These are phyloP conservation scores for Didymella arachidicola DNA, from an alignment of 2,329 filamentous ascomycete genomes.

Conservation along the genomic window DNA sequence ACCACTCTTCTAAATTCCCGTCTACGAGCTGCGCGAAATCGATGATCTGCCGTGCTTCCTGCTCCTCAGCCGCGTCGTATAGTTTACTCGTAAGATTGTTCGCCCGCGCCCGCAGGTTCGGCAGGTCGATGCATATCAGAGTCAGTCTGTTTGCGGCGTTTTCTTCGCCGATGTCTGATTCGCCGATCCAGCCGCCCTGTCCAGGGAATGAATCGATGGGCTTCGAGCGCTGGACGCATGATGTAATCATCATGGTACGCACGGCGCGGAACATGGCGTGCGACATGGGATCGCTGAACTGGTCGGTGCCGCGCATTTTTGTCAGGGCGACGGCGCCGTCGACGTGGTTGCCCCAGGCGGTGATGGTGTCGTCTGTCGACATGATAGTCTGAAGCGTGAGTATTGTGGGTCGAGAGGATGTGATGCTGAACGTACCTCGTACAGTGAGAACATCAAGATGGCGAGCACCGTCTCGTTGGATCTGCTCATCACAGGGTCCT, in stretches of 20 bases:
- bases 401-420: background rate
- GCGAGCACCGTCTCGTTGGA: slow-evolving; percentile 52
- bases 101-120: slow-evolving; percentile 48
- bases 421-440: slow-evolving; percentile 47
- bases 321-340: slow-evolving; percentile 52
- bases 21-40: slow-evolving; percentile 49
- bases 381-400: slow-evolving; percentile 44
- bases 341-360: slow-evolving; percentile 52
- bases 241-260: slow-evolving; percentile 53
- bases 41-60: slow-evolving; percentile 46
- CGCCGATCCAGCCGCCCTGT: slow-evolving; percentile 45
- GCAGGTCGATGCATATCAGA: slow-evolving; percentile 51
- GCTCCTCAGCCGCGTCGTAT: slow-evolving; percentile 28
- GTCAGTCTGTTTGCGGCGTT: slow-evolving; percentile 53
- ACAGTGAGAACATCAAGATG: slow-evolving; percentile 52
- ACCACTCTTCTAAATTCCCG: slow-evolving; percentile 49
- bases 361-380: slow-evolving; percentile 48
- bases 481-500: slow-evolving; percentile 45
- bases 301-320: slow-evolving; percentile 50
- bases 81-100: slow-evolving; percentile 39
- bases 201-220: slow-evolving; percentile 51
- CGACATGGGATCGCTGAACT: slow-evolving; percentile 49
- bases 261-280: slow-evolving; percentile 52
- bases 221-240: slow-evolving; percentile 50
- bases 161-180: slow-evolving; percentile 42